A percentile compares a stretch with the other conserved stretches of the same genome.
Conservation (phyloP, 225 moss, liverwort and hornwort genomes). For the Straminergon stramineum region DNA sequence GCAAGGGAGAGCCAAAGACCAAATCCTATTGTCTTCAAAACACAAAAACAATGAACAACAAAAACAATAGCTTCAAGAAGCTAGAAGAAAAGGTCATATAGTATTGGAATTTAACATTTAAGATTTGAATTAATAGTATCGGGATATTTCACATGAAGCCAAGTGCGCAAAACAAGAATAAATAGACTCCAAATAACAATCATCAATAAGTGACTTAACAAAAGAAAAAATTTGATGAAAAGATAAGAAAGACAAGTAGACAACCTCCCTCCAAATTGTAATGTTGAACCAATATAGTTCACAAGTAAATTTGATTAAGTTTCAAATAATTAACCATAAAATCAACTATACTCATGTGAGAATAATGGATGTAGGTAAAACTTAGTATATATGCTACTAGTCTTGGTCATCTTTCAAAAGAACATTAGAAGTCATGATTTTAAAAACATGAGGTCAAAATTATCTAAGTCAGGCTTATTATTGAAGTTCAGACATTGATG, state of each 20-base stretch:
- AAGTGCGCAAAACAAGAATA: neutral
- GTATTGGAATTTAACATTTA: neutral
- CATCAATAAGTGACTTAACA: neutral
- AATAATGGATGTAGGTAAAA: neutral
- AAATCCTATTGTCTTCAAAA: neutral
- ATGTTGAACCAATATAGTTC: neutral
- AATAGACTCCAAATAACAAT: neutral
- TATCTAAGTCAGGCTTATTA: neutral
- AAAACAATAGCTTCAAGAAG: neutral
- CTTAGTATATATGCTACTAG: neutral
- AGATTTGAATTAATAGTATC: neutral
- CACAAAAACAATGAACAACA: neutral
- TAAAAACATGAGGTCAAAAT: neutral
- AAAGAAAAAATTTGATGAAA: neutral
- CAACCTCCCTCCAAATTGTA: neutral
- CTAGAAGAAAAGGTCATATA: neutral
- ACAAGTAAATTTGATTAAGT: neutral
- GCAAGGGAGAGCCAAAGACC: neutral
- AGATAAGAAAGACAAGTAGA: neutral
- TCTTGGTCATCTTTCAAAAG: neutral
- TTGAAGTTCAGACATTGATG: constrained; percentile 17
- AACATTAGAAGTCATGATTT: neutral
- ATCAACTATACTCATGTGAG: neutral
- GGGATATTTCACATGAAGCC: neutral
- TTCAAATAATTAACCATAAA: neutral